Conservation (phyloP, 163 green algal species). For the Chloroidium sp. region DNA sequence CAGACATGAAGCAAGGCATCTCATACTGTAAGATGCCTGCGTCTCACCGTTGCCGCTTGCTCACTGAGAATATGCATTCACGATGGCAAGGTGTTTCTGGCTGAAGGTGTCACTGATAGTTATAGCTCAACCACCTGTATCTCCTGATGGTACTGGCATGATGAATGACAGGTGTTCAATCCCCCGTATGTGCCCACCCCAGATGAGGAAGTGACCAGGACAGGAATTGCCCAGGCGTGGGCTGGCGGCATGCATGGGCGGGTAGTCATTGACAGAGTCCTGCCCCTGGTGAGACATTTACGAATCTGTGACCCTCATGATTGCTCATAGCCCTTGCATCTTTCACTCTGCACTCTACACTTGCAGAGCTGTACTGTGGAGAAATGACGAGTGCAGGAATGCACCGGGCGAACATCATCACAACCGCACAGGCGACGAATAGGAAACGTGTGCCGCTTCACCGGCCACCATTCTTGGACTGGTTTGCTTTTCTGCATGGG, state of each 20-base stretch:
- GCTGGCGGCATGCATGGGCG: constrained; percentile 67
- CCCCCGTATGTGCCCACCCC: constrained; percentile 92
- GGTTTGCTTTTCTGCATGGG: neutral
- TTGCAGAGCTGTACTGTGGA: neutral
- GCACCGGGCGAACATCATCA: no score
- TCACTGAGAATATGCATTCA: no score
- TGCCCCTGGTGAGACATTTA: constrained; percentile 42
- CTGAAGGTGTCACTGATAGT: neutral
- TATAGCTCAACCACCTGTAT: neutral
- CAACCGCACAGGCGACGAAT: no score
- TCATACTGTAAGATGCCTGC: neutral
- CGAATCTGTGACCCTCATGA: neutral
- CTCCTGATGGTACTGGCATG: neutral
- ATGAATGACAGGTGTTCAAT: constrained; percentile 74
- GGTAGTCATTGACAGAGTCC: constrained; percentile 70
- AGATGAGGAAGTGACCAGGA: constrained; percentile 65
- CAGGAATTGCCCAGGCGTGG: constrained; percentile 71
- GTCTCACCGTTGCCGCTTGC: no score
- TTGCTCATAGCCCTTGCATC: neutral
- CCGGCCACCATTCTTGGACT: neutral
- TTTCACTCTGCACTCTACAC: neutral
- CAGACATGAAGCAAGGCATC: neutral
- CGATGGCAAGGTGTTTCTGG: neutral
- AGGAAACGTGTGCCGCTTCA: neutral
- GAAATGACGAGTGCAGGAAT: neutral